These are phyloP conservation scores for Diaporthe batatas DNA, from an alignment of 2,329 filamentous ascomycete genomes.

Conservation along the genomic window DNA sequence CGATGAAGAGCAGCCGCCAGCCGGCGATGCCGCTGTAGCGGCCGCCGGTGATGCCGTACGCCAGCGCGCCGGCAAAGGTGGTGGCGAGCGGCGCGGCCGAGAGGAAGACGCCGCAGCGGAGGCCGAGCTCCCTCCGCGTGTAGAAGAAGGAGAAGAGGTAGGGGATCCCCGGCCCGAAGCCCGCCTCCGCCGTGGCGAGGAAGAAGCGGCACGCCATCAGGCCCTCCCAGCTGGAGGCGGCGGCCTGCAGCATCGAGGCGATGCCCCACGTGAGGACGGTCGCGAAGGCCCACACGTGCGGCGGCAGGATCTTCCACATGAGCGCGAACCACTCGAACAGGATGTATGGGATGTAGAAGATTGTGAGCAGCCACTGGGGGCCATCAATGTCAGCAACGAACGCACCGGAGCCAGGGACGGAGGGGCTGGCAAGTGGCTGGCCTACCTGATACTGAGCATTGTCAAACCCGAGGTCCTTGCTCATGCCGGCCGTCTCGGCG, in stretches of 20 bases:
- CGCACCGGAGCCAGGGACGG: slow-evolving; percentile 3
- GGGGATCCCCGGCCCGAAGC: slow-evolving; percentile 52
- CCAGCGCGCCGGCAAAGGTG: slow-evolving; percentile 74
- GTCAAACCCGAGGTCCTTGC: slow-evolving; percentile 52
- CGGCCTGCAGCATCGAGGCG: slow-evolving; percentile 51
- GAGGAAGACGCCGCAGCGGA: slow-evolving; percentile 79
- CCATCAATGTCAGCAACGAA: not conserved
- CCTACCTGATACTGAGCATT: slow-evolving; percentile 55
- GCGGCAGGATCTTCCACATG: slow-evolving; percentile 58
- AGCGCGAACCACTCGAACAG: slow-evolving; percentile 58
- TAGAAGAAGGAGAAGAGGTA: slow-evolving; percentile 44
- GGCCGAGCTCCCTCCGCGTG: slow-evolving; percentile 71
- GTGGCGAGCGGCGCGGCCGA: slow-evolving; percentile 76
- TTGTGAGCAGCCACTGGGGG: slow-evolving; percentile 57
- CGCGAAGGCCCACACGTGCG: slow-evolving; percentile 49
- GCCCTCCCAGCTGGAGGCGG: slow-evolving; percentile 51
- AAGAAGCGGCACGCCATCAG: slow-evolving; percentile 56
- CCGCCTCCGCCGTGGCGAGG: slow-evolving; percentile 60
- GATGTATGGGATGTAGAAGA: slow-evolving; percentile 61
- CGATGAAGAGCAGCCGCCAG: slow-evolving; percentile 76
- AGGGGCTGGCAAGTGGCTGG: no score
- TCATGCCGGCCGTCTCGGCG: slow-evolving; percentile 54
- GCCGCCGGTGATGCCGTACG: slow-evolving; percentile 74
- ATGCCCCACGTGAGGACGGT: slow-evolving; percentile 49
- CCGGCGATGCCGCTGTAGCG: slow-evolving; percentile 63